These are phyloP conservation scores for Diutina neorugosa DNA, from an alignment of 1,139 yeast genomes.

Conservation along the genomic window DNA sequence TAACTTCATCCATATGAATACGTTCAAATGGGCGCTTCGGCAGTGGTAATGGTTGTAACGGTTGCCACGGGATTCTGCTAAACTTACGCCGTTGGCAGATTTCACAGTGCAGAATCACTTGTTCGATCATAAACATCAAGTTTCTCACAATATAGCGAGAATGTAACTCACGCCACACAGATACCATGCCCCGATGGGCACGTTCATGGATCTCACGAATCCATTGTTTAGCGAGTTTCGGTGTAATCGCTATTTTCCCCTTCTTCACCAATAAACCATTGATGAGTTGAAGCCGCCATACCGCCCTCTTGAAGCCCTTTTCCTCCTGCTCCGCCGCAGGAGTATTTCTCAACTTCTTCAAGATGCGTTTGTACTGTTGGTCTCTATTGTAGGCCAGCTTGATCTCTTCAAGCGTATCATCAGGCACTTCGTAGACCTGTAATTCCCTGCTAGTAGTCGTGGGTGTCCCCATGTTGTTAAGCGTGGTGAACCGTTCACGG, in stretches of 20 bases:
- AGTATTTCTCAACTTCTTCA: background rate
- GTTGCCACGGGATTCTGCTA: background rate
- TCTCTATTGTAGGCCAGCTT: background rate
- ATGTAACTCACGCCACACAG: background rate
- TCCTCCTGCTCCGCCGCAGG: background rate
- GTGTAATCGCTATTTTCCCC: background rate
- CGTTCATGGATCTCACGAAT: background rate
- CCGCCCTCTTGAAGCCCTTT: too few relatives aligned
- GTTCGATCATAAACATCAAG: background rate
- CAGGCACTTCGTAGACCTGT: too few relatives aligned
- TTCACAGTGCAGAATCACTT: background rate
- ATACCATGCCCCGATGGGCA: background rate
- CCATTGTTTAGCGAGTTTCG: background rate
- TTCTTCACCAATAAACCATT: too few relatives aligned
- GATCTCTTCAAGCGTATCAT: too few relatives aligned
- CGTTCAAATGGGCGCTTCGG: background rate
- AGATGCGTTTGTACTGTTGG: background rate
- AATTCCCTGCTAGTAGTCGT: too few relatives aligned
- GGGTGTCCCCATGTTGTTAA: too few relatives aligned
- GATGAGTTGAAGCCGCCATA: too few relatives aligned
- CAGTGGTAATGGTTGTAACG: background rate
- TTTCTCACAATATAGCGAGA: background rate
- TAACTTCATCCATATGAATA: background rate
- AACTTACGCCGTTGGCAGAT: background rate
- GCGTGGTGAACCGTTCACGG: too few relatives aligned